Evolutionary conservation across 768 basidiomycete species (phyloP), one percentile per base, ranked within the genome.

Genomic region (Russula dissimulans): DNA sequence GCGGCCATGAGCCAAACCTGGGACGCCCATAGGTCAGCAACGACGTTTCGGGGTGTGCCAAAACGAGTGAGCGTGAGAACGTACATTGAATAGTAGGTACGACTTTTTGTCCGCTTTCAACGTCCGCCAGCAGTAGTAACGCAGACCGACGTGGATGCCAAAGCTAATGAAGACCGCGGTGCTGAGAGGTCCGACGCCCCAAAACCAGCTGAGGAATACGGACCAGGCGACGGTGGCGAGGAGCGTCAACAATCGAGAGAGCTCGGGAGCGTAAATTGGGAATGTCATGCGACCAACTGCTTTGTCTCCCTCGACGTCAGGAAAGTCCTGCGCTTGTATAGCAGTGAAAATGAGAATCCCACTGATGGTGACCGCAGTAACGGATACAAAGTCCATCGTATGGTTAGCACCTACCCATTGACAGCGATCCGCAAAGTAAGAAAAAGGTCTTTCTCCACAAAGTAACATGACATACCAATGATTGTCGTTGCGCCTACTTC

Each of bases 321-420:
- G 58, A 56, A 69, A 68, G 61, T 69, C 68, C 48, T 69, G 68
- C 1, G 59, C 57, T 36, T 66, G 68, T 1, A 68, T 65, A 3
- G 66, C 66, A 10, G 65, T 68, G 6, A 62, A 60, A 22, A 69
- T 66, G 47, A 66, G 57, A 47, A 59, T 32, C n/a, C 59, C 60
- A 14, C 60, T 63, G 11, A 65, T 62, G 29, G 54, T 41, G 45
- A 68, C 58, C 6, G 67, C 64, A 3, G 57, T 59, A 26, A 63
- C 39, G 18, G 65, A 66, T 9, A 59, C 51, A 14, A 55, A 51
- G 17, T 66, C 65, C 39, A 66, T 45, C 12, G 18, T 26, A 45
- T 49, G 59, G 31, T 54, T 36, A 9, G 47, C 43, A 32, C 54
- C 56, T 61, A 43, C 29, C 11, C 1, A 45, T 44, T 12, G 34